These are phyloP conservation scores for Aspergillus ostianus DNA, from an alignment of 495 filamentous ascomycete genomes.

Conservation along the genomic window DNA sequence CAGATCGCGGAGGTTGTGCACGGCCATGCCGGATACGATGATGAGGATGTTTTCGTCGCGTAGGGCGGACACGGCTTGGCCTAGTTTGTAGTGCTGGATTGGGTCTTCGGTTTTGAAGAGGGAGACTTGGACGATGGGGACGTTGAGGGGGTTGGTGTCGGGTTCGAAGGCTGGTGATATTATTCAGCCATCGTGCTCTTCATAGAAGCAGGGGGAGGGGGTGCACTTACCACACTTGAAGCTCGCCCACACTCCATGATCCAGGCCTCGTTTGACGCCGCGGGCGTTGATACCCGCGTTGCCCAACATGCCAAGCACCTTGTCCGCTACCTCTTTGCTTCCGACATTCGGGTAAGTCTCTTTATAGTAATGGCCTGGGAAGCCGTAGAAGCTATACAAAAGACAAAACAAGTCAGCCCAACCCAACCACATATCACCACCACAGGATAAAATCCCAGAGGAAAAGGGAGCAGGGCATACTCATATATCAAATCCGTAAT, in stretches of 20 bases:
- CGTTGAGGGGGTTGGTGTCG: constrained; percentile 68
- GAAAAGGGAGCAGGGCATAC: constrained; percentile 41
- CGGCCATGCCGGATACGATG: constrained; percentile 81
- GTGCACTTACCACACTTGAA: constrained; percentile 60
- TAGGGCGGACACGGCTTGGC: constrained; percentile 63
- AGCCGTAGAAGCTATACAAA: constrained; percentile 66
- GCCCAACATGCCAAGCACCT: constrained; percentile 58
- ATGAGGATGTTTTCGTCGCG: constrained; percentile 72
- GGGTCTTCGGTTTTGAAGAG: constrained; percentile 69
- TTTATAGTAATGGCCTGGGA: constrained; percentile 61
- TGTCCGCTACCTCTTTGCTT: constrained; percentile 62
- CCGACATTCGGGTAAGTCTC: constrained; percentile 71
- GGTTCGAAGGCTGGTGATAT: constrained; percentile 59
- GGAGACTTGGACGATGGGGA: constrained; percentile 80
- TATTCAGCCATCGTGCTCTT: constrained; percentile 6
- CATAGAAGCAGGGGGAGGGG: constrained; percentile 11
- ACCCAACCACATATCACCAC: background rate
- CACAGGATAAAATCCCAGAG: background rate
- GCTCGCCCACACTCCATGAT: constrained; percentile 78
- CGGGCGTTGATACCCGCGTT: constrained; percentile 62
- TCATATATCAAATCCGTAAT: constrained; percentile 78
- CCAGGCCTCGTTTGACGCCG: constrained; percentile 65
- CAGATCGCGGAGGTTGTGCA: constrained; percentile 77
- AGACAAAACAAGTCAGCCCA: background rate
- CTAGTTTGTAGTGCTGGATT: constrained; percentile 67